These are phyloP conservation scores for Chalciporus sp. DNA, from an alignment of 1,284 basidiomycete species.

Conservation along the genomic window DNA sequence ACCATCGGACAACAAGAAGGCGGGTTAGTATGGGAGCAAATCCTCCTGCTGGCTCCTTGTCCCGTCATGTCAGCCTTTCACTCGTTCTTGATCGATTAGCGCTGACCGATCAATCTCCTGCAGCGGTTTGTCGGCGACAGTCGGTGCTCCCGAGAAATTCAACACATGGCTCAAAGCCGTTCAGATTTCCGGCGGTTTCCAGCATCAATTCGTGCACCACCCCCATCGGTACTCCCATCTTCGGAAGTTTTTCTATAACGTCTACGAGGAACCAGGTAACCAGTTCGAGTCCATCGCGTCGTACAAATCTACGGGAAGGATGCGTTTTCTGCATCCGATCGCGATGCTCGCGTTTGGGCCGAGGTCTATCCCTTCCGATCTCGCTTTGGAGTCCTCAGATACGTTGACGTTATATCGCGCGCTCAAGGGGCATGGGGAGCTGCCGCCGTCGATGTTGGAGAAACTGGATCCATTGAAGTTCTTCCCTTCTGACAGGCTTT, in stretches of 20 bases:
- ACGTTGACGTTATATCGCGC: conserved; percentile 53
- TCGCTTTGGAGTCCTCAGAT: conserved; percentile 62
- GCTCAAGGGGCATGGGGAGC: conserved; percentile 30
- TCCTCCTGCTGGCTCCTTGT: conserved; percentile 63
- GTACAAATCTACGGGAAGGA: conserved; percentile 40
- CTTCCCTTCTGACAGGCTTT: conserved; percentile 42
- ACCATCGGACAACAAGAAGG: conserved; percentile 70
- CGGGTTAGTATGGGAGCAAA: conserved; percentile 72
- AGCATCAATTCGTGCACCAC: conserved; percentile 61
- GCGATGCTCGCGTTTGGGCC: conserved; percentile 53
- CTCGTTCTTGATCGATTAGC: not conserved
- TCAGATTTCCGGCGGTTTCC: conserved; percentile 56
- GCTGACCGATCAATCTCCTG: not conserved
- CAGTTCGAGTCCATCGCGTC: conserved; percentile 43
- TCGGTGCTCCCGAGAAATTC: conserved; percentile 65
- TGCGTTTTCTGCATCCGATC: conserved; percentile 63
- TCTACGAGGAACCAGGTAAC: conserved; percentile 24
- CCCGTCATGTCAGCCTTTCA: conserved; percentile 59
- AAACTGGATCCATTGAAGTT: conserved; percentile 47
- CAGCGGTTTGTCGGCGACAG: conserved; percentile 71
- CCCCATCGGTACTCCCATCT: conserved; percentile 72
- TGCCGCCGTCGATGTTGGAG: conserved; percentile 32
- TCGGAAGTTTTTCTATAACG: conserved; percentile 61
- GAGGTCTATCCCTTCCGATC: conserved; percentile 55
- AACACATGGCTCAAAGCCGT: conserved; percentile 65